Conservation (phyloP, 1,284 basidiomycete genomes). For the Ganoderma lucidum region DNA sequence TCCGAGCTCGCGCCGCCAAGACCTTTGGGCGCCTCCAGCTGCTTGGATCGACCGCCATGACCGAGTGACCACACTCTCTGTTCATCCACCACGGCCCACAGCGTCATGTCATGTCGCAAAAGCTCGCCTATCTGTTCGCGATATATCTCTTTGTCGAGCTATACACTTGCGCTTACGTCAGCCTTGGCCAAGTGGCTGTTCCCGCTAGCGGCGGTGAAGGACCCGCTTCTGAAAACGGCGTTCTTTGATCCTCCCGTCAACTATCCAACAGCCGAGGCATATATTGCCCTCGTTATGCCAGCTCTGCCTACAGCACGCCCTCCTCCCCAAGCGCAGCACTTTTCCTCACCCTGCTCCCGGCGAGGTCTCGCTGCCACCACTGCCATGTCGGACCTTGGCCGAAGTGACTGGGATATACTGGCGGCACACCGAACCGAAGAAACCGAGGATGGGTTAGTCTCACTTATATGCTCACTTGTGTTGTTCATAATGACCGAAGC, state of each 20-base stretch:
- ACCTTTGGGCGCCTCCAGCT: neutral
- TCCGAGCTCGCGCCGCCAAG: neutral
- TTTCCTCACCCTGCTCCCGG: neutral
- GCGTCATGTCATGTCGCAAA: neutral
- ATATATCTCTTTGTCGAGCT: neutral
- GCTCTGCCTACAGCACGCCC: neutral
- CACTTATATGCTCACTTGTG: neutral
- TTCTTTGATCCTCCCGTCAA: neutral
- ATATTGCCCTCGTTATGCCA: neutral
- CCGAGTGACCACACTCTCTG: neutral
- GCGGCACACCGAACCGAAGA: neutral
- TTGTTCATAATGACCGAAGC: neutral
- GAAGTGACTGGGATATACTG: neutral
- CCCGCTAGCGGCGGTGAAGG: neutral
- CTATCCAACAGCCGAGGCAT: constrained; percentile 1
- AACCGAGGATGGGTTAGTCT: neutral
- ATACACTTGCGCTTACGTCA: neutral
- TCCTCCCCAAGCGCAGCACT: neutral
- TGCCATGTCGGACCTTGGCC: neutral
- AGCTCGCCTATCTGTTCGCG: neutral
- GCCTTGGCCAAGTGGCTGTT: neutral
- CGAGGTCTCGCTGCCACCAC: neutral
- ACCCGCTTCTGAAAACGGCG: constrained; percentile 4
- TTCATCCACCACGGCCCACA: neutral
- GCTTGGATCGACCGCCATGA: neutral